A percentile compares a stretch with the other conserved stretches of the same genome.
phyloP scores from a whole-genome alignment of 2,329 filamentous ascomycete genomes.

The Moelleriella libera region DNA sequence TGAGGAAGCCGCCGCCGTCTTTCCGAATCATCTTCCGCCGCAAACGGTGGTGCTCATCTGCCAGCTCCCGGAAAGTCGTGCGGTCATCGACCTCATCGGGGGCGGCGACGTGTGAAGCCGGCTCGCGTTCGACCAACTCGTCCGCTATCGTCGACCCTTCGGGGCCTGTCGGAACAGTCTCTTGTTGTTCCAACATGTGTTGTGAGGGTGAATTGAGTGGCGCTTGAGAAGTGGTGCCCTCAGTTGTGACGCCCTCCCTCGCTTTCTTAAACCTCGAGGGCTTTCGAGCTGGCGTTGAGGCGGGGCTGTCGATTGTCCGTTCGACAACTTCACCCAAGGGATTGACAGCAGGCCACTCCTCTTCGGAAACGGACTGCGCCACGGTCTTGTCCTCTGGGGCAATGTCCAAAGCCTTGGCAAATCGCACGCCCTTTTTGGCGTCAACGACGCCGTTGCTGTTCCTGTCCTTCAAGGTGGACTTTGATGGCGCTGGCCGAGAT shows the following conservation, averaged over 20 bases:
- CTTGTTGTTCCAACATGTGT: constrained; percentile 23
- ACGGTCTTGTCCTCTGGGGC: constrained; percentile 25
- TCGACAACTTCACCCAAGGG: constrained; percentile 41
- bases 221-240: constrained; percentile 17
- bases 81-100: constrained; percentile 55
- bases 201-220: constrained; percentile 28
- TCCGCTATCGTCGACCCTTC: constrained; percentile 44
- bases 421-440: constrained; percentile 62
- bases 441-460: constrained; percentile 7
- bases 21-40: constrained; percentile 73
- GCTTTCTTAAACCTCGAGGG: constrained; percentile 39
- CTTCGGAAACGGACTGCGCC: constrained; percentile 7
- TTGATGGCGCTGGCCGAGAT: constrained; percentile 11
- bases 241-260: constrained; percentile 8
- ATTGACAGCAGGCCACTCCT: constrained; percentile 20
- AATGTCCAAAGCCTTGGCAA: constrained; percentile 61
- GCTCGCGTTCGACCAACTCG: constrained; percentile 40
- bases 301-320: constrained; percentile 17
- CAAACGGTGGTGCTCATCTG: constrained; percentile 67
- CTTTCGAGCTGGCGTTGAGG: constrained; percentile 22
- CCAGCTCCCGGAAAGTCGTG: constrained; percentile 64
- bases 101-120: constrained; percentile 12
- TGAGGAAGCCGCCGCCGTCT: constrained; percentile 72
- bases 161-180: constrained; percentile 31
- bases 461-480: constrained; percentile 19